Percentiles rank a stretch among this genome's conserved stretches.
These are phyloP conservation scores for Hymenoscyphus salicellus DNA, from an alignment of 2,329 filamentous ascomycete species.

Conservation along the genomic window DNA sequence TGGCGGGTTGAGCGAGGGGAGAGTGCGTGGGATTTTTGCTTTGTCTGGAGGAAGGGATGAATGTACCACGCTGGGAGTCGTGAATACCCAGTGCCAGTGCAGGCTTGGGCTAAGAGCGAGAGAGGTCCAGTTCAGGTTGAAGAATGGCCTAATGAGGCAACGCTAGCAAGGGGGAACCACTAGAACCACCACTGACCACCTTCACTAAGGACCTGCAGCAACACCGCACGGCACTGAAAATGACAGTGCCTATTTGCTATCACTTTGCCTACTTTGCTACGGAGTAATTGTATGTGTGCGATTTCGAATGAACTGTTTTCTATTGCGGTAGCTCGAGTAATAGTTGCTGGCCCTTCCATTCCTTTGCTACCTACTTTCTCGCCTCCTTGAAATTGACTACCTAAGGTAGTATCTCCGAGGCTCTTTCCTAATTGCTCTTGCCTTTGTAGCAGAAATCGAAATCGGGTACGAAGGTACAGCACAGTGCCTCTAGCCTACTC, in stretches of 20 bases:
- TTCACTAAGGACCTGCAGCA: not conserved
- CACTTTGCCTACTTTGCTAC: no score
- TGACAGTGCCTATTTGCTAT: not conserved
- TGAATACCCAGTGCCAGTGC: not conserved
- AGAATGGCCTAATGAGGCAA: slow-evolving; percentile 14
- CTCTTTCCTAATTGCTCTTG: not conserved
- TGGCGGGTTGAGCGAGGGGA: not conserved
- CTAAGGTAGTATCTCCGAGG: not conserved
- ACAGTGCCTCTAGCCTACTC: not conserved
- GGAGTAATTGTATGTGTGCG: no score
- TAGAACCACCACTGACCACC: not conserved
- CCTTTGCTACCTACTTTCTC: no score
- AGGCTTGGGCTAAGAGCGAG: not conserved
- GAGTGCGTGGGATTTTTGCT: not conserved
- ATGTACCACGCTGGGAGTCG: slow-evolving; percentile 9
- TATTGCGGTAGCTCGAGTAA: not conserved
- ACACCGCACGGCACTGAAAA: not conserved
- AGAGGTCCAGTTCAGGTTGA: slow-evolving; percentile 7
- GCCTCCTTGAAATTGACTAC: not conserved
- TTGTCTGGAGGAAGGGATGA: slow-evolving; percentile 10
- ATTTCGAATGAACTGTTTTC: no score
- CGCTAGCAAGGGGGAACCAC: slow-evolving; percentile 13
- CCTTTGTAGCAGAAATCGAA: not conserved
- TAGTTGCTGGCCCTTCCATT: not conserved
- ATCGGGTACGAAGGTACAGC: not conserved